phyloP scores from a whole-genome alignment of 2,329 filamentous ascomycete genomes.

The Verticillium dahliae region DNA sequence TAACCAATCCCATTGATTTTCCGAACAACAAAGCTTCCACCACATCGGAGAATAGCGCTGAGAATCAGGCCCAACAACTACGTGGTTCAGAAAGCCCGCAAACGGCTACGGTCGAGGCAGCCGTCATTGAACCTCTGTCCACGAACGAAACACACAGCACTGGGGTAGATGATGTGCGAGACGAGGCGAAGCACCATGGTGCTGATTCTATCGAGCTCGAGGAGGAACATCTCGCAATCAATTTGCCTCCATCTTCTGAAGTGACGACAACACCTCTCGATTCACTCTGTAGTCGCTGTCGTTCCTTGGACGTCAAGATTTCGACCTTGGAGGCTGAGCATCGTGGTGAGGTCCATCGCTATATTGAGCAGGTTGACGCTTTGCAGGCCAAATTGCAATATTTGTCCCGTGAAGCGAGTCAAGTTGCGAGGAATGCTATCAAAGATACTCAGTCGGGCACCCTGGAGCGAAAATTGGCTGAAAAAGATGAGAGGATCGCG shows the following conservation, averaged over 20 bases:
- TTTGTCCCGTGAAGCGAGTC: slow-evolving; percentile 71
- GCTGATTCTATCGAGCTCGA: neutral
- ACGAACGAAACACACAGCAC: neutral
- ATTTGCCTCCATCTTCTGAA: neutral
- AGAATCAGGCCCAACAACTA: neutral
- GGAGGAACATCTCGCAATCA: neutral
- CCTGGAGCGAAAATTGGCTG: slow-evolving; percentile 70
- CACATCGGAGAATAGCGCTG: neutral
- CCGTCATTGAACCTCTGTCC: neutral
- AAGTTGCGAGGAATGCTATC: slow-evolving; percentile 65
- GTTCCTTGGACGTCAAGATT: neutral
- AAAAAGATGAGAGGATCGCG: slow-evolving; percentile 87
- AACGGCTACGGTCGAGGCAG: neutral
- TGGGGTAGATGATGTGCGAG: neutral
- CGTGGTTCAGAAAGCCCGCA: neutral
- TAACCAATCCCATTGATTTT: neutral
- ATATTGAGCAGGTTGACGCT: slow-evolving; percentile 86
- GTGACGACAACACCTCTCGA: neutral
- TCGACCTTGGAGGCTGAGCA: slow-evolving; percentile 1
- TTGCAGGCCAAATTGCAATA: slow-evolving; percentile 88
- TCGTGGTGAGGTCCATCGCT: slow-evolving; percentile 72
- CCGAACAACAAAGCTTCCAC: neutral
- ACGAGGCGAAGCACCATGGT: neutral
- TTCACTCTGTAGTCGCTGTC: slow-evolving; percentile 6
- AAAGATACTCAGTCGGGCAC: slow-evolving; percentile 57